Base-by-base conservation (phyloP, 331 rosid species). In the Dryas integrifolia region DNA sequence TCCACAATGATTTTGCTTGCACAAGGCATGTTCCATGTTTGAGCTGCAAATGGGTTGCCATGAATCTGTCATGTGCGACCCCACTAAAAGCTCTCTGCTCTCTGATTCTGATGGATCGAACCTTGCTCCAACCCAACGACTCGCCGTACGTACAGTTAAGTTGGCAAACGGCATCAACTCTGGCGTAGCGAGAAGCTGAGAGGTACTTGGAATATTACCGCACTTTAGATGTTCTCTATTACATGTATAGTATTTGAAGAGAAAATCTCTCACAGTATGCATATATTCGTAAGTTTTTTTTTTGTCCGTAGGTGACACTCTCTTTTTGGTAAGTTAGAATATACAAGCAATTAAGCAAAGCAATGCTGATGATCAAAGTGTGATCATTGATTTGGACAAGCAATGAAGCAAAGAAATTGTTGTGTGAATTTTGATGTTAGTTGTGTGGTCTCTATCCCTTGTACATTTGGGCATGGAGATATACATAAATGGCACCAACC, bases 31-130 rank as follows among this genome's bases (percentile, higher is more conserved):
- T 24, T 66, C 76, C 71, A 18, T 73, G 69, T 69, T 74, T 39
- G 21, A 52, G 72, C 65, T 8, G 67, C 73, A 46, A 72, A 76
- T 72, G 81, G 65, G 76, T 53, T 76, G 82, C 79, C 73, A 61
- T 49, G 77, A 57, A 44, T 11, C 74, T 69, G 60, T 53, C 77
- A 38, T 4, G 74, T 68, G 72, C 75, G 41, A 6, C 14, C 76
- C 83, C 13, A 61, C 43, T 9, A 56, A 18, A 41, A 40, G 6
- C 18, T 41, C 73, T 53, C 1, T 3, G 47, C 75, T 2, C 30
- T 56, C 35, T 21, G 75, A 70, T 70, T 44, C 14, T 57, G 53
- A 44, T 70, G 53, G 46, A 26, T 58, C 56, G 45, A 53, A 46
- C 21, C 60, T 55, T 47, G 15, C 38, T 40, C 65, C 26, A 16